Evolutionary conservation across 805 yeast species (phyloP), one percentile per base, ranked within the genome.

Genomic region (Suhomyces pyralidae): DNA sequence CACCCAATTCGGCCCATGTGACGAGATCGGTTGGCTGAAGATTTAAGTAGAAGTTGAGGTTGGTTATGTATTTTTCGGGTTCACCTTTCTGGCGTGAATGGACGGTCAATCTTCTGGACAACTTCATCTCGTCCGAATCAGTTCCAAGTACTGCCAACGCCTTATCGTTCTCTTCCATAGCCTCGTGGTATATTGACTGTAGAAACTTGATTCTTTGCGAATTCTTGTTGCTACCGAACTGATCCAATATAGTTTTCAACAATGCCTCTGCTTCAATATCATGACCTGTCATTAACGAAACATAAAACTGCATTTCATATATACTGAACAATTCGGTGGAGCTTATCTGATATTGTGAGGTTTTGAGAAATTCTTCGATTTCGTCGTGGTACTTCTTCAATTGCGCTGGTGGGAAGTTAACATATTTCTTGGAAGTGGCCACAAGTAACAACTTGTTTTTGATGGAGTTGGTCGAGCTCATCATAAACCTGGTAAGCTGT

Each of bases 1-100:
- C 81, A 3, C 84, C 86, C 51, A 91, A 73, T 67, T 89, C 96
- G 46, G 83, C 77, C 96, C 96, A 90, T 2, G 87, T 73, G 56
- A 86, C 84, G 2, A 81, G 73, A 66, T 94, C 98, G 19, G 85
- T 66, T 1, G 97, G 97, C 59, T 81, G 83, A 48, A 78, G 69
- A 51, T 84, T 85, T 49, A 89, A 68, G 57, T 78, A 81, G 34
- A 74, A 78, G 9, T 74, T 71, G 58, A 92, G 74, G 50, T 78
- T 79, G 34, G 75, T 71, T 45, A 89, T 77, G 64, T 82, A 88
- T n/a, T 68, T 70, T 50, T 68, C 72, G 54, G 38, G 64, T 55
- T 61, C 55, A 22, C 57, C 54, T 56, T 61, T 55, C 22, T 57
- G 55, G 17, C 76, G 62, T 28, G 69, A 61, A 49, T 71, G 68